Evolutionary conservation across 1,139 yeast genomes (phyloP), one percentile per base, ranked within the genome.

Genomic region (Yamadazyma taylorii): DNA sequence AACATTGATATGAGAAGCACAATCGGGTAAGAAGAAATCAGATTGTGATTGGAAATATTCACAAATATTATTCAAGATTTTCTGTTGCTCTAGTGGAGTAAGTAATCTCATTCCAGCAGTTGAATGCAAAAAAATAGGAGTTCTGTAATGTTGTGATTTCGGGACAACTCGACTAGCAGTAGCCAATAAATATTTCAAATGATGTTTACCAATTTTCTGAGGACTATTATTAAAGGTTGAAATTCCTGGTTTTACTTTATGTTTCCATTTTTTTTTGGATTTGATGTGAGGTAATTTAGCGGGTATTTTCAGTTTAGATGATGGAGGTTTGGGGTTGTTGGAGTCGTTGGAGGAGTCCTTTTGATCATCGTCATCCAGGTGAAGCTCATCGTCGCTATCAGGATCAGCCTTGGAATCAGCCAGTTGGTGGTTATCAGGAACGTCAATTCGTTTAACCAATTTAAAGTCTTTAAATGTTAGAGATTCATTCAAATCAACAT

Each of bases 91-190:
- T 1, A 67, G 61, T 0, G 80, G 82, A 5, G 75, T 69, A 34
- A 85, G 61, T n/a, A 80, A 57, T 32, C 95, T 64, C 82, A 85
- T 77, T 0, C 94, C 94, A 0, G 89, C 95, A 0, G 95, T 85
- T 0, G 92, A 85, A 55, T 83, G 88, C 22, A 86, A 60, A 49
- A 82, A 85, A 1, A 86, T 69, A 0, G 95, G 95, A 0, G 95
- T 86, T 32, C 90, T 60, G n/a, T 60, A 55, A 42, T 80, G 84
- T 53, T 84, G 87, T 10, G 79, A 74, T 32, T 63, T 60, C 4
- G 96, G 96, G 1, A 87, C 79, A 3, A 81, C 68, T 5, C 69
- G 56, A 43, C 73, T 62, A 3, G 89, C 85, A 34, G 75, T 65
- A 6, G 71, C 58, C 24, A 87, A 61, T 12, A 87, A 62, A 30